Base-by-base conservation (phyloP, 106 monocot genomes). In the Platanthera zijinensis region DNA sequence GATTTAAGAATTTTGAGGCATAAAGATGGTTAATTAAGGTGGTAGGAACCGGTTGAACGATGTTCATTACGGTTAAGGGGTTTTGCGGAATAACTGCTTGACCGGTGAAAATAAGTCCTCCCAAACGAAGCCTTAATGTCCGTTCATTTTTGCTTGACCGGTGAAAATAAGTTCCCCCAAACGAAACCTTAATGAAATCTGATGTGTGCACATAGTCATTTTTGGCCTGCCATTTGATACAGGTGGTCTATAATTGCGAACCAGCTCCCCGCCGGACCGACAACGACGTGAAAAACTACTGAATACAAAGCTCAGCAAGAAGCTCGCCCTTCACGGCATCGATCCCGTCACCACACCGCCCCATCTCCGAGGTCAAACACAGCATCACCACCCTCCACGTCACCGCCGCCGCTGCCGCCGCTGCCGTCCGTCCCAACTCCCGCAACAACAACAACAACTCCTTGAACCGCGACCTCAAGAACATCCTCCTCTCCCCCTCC, bases 341-440 rank as follows among this genome's bases (percentile, higher is more conserved):
- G 97, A 97, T 52, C 97, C 97, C 51, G 77, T 97, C 80, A 97
- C 97, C n/a, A n/a, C 97, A 97, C 85, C 87, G 87, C 69, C 93
- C 97, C 76, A 85, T 97, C 77, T 82, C 91, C 10, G 86, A 91
- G 22, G 74, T 97, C 84, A 72, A 80, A 63, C 75, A 85, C 3
- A 87, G 75, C 87, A 88, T 87, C 83, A 76, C 70, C 59, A 18
- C 69, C 74, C 86, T 80, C 78, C 80, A 59, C 13, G 39, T 80
- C 61, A 2, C 51, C 59, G n/a, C 70, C 57, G 53, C 66, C 79
- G 3, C 30, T 28, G 12, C 7, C 57, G 53, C 66, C 28, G 10
- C 12, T 1, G 4, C 48, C 22, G 8, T 48, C n/a, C 53, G 25
- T 2, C 72, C 12, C n/a, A 50, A 70, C 52, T 57, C 25, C 75